Evolutionary conservation across 345 rosid species (phyloP).

Genomic region (Schrenkiella parvula): DNA sequence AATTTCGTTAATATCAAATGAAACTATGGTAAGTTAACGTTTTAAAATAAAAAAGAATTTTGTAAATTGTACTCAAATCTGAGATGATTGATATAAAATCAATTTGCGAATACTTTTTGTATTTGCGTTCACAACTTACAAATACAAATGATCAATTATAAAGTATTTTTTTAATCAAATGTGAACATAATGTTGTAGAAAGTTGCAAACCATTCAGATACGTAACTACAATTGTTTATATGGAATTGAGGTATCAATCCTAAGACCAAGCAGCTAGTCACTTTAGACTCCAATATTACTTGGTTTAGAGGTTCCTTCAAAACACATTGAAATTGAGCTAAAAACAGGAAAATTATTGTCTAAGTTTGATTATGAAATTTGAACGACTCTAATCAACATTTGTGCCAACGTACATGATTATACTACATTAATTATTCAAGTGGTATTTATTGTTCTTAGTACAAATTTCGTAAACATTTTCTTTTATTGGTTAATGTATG

Average conservation of each 20-base stretch:
- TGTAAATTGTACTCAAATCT: neutral
- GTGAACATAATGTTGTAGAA: neutral
- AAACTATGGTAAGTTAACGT: neutral
- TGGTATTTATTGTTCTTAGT: too few relatives aligned
- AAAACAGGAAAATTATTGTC: too few relatives aligned
- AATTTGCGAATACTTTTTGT: neutral
- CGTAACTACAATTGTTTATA: neutral
- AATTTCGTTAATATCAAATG: neutral
- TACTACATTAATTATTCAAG: too few relatives aligned
- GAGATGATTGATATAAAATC: neutral
- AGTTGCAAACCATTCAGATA: neutral
- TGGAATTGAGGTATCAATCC: neutral
- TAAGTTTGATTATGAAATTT: too few relatives aligned
- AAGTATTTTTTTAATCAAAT: neutral
- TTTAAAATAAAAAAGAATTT: neutral
- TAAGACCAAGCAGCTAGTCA: neutral
- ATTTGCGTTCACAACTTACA: conserved; percentile 9
- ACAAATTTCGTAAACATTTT: neutral
- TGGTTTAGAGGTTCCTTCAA: too few relatives aligned
- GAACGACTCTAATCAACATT: too few relatives aligned
- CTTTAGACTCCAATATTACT: too few relatives aligned
- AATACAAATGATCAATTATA: neutral
- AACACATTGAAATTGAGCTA: too few relatives aligned
- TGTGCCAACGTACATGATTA: too few relatives aligned
- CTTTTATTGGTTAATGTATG: neutral